Evolutionary conservation across 345 rosid genomes (phyloP).

Genomic region (Arabidopsis thaliana): DNA sequence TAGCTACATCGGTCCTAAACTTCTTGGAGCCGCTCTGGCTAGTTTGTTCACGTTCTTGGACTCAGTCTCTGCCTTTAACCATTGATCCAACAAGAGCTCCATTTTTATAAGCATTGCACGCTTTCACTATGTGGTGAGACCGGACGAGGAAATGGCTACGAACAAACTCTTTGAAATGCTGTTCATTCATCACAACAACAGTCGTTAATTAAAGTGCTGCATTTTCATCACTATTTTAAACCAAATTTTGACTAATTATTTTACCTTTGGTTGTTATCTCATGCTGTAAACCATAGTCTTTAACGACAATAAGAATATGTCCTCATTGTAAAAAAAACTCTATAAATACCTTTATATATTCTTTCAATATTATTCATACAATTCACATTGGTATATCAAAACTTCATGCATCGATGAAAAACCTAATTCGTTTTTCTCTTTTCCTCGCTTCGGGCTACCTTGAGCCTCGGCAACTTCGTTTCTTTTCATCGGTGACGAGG

Average conservation of each 20-base stretch:
- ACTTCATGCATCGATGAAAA: no score
- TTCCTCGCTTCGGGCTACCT: no score
- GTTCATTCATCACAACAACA: constrained; percentile 40
- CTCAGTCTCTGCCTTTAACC: constrained; percentile 75
- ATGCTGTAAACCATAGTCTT: constrained; percentile 73
- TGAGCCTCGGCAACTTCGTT: no score
- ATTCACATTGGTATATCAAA: no score
- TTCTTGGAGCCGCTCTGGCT: constrained; percentile 52
- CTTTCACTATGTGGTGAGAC: constrained; percentile 66
- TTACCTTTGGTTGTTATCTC: constrained; percentile 79
- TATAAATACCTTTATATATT: no score
- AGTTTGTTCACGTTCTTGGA: constrained; percentile 63
- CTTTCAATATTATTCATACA: no score
- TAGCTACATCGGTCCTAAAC: constrained; percentile 52
- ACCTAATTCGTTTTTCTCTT: no score
- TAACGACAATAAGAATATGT: constrained; percentile 52
- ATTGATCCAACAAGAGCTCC: constrained; percentile 78
- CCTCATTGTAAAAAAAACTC: no score
- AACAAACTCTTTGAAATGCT: constrained; percentile 86
- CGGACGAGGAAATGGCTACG: constrained; percentile 62
- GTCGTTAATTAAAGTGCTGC: neutral
- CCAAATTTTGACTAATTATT: neutral
- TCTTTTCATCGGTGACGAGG: no score
- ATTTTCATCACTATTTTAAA: neutral
- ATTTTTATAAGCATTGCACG: constrained; percentile 73